These are phyloP conservation scores for Tuber magnatum DNA, from an alignment of 495 filamentous ascomycete species.

Conservation along the genomic window DNA sequence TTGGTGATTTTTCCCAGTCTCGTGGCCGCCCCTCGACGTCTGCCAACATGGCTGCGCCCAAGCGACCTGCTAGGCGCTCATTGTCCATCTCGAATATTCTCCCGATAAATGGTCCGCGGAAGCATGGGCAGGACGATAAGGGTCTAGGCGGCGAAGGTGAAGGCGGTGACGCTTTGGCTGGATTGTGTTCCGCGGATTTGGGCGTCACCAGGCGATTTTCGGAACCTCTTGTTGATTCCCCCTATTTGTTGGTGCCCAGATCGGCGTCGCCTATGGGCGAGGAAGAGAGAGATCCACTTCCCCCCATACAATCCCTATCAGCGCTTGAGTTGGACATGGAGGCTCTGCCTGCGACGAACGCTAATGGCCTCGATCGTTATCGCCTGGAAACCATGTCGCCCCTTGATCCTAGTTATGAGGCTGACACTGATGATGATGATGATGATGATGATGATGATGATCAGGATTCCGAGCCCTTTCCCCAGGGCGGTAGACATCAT, in stretches of 20 bases:
- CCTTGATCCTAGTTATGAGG: slow-evolving; percentile 18
- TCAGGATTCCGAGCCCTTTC: slow-evolving; percentile 13
- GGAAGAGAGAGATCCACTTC: slow-evolving; percentile 14
- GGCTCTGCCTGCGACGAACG: slow-evolving; percentile 19
- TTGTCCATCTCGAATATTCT: slow-evolving; percentile 37
- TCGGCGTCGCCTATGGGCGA: slow-evolving; percentile 19
- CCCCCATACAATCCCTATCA: slow-evolving; percentile 32
- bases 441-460: slow-evolving; percentile 18
- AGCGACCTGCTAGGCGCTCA: slow-evolving; percentile 24
- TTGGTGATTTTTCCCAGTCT: slow-evolving; percentile 29
- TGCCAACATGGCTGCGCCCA: slow-evolving; percentile 19
- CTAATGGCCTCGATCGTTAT: slow-evolving; percentile 17
- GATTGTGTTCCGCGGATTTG: slow-evolving; percentile 28
- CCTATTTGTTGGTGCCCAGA: slow-evolving; percentile 18
- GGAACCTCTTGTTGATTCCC: slow-evolving; percentile 17
- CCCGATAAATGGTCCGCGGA: slow-evolving; percentile 9
- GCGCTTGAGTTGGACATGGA: slow-evolving; percentile 26
- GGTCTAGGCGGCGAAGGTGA: slow-evolving; percentile 13
- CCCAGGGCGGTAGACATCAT: slow-evolving; percentile 12
- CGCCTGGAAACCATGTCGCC: slow-evolving; percentile 20
- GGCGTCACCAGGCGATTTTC: slow-evolving; percentile 28
- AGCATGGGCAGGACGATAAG: slow-evolving; percentile 12
- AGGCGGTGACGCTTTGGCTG: slow-evolving; percentile 21
- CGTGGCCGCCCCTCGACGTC: slow-evolving; percentile 15
- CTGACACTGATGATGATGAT: slow-evolving; percentile 22